Base-by-base conservation (phyloP, 2,329 filamentous ascomycete species). In the Allantophomopsis cytisporea region DNA sequence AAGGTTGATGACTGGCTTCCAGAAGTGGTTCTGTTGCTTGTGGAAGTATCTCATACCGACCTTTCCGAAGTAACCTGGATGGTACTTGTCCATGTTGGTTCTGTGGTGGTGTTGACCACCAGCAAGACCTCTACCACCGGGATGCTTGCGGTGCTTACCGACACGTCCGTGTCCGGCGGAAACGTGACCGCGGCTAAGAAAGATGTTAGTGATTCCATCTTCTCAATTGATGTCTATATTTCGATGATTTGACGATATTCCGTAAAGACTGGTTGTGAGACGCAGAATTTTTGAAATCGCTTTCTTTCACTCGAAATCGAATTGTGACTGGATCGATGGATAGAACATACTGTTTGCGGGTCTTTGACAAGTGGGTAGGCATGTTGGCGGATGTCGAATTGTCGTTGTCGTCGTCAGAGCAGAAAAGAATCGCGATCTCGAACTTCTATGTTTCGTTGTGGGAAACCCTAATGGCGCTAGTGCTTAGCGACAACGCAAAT, bases 91-190 rank as follows among this genome's bases (percentile, higher is more conserved):
- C 59, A 87, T 71, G 73, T 93, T 94, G 61, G 85, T 94, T 55
- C 85, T 71, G 80, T 93, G 86, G 73, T 98, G 91, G 76, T 98
- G 91, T 73, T 95, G 86, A 78, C 88, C 89, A 93, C 91, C 89
- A 65, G 91, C 91, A 71, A 82, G 73, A 80, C 76, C 76, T 84
- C 84, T 73, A 76, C 76, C 76, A 79, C 76, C 76, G 55, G 75
- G 77, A 56, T 81, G 76, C 81, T 98, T 96, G 64, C 91, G 76
- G 83, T 95, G 88, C 83, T 96, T 96, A 67, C 91, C 91, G 64
- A 96, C 69, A 79, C 89, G 89, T 75, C 91, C 89, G 69, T 96
- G 80, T 76, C 91, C 91, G 76, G 87, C 86, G 62, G 84, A 93
- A 65, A 98, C 91, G 73, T 98, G 86, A 69, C 89, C 89, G 75